phyloP scores from a whole-genome alignment of 2,329 filamentous ascomycete species.

The Pseudogymnoascus sp. region DNA sequence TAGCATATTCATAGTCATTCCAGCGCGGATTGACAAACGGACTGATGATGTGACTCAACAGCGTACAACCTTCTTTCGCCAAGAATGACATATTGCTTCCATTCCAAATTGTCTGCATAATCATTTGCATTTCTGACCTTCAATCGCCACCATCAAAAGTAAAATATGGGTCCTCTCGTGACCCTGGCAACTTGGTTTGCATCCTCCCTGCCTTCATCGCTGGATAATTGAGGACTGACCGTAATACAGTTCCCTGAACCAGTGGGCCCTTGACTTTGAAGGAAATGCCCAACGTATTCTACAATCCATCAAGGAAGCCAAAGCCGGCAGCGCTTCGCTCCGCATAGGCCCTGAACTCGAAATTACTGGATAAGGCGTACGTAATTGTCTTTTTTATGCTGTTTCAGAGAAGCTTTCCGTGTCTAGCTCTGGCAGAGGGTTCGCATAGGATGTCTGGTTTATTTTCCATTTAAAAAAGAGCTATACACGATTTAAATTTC shows the following conservation, averaged over 20 bases:
- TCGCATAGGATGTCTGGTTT: neutral
- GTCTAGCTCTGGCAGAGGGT: conserved; percentile 12
- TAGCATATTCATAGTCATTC: neutral
- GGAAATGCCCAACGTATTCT: conserved; percentile 53
- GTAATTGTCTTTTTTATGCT: conserved; percentile 5
- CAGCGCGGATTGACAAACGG: neutral
- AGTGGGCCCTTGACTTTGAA: conserved; percentile 49
- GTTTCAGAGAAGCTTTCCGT: neutral
- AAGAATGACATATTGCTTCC: neutral
- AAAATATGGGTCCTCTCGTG: conserved; percentile 32
- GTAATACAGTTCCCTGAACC: conserved; percentile 31
- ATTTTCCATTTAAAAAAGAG: neutral
- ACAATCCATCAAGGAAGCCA: conserved; percentile 47
- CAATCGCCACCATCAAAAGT: neutral
- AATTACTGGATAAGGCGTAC: conserved; percentile 18
- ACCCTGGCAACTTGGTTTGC: conserved; percentile 33
- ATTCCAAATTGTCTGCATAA: neutral
- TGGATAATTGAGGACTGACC: neutral
- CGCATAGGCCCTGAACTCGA: conserved; percentile 42
- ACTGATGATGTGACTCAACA: too few relatives aligned
- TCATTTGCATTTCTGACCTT: neutral
- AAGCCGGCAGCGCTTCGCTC: conserved; percentile 45
- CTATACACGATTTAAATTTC: neutral
- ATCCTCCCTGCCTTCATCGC: neutral
- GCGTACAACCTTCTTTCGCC: neutral